These are phyloP conservation scores for Monascus purpureus DNA, from an alignment of 495 filamentous ascomycete genomes.

Conservation along the genomic window DNA sequence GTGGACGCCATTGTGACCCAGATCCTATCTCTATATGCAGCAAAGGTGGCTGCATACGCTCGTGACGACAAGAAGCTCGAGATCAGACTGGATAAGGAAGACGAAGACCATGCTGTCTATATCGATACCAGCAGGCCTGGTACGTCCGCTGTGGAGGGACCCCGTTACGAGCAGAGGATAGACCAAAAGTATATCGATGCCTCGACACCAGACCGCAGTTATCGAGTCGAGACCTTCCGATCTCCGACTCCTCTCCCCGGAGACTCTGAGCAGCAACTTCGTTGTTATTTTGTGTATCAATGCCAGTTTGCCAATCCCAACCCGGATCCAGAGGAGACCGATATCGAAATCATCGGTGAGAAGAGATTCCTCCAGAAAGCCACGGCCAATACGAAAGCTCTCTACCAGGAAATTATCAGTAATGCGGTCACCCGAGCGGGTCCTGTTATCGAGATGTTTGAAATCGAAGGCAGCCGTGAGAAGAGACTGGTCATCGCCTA, in stretches of 20 bases:
- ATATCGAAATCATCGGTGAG: conserved; percentile 83
- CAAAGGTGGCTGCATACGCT: conserved; percentile 89
- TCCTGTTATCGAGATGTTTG: conserved; percentile 94
- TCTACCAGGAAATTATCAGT: conserved; percentile 87
- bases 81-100: conserved; percentile 91
- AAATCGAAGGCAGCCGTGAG: conserved; percentile 80
- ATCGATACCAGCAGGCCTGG: conserved; percentile 94
- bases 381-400: conserved; percentile 82
- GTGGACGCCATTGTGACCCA: conserved; percentile 81
- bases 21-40: conserved; percentile 91
- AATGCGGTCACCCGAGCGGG: conserved; percentile 70
- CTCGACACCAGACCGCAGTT: conserved; percentile 50
- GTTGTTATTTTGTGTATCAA: conserved; percentile 98
- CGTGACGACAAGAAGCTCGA: conserved; percentile 88
- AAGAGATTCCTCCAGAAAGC: conserved; percentile 91
- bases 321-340: conserved; percentile 60
- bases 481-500: conserved; percentile 91
- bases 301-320: conserved; percentile 74
- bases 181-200: conserved; percentile 86
- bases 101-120: conserved; percentile 89
- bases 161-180: conserved; percentile 83
- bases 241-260: conserved; percentile 61
- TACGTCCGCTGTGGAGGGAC: conserved; percentile 55
- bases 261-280: conserved; percentile 61
- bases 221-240: conserved; percentile 93